Evolutionary conservation across 2,329 filamentous ascomycete species (phyloP), one percentile per base, ranked within the genome.

Genomic region (Alternaria triticimaculans): DNA sequence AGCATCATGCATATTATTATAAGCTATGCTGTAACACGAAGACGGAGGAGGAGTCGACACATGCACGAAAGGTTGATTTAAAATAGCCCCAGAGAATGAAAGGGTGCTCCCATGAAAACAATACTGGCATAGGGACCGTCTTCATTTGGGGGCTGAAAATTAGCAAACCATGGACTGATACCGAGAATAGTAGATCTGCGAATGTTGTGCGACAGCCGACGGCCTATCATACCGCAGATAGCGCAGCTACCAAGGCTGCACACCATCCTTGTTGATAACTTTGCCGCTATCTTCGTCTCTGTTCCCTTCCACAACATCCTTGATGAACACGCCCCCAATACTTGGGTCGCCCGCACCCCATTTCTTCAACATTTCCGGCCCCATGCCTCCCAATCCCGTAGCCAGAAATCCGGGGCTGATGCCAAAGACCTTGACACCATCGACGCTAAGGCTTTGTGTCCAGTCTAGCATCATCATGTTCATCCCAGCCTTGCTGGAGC

Each of bases 401-500:
- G 82, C 83, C 62, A 85, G 71, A 57, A 85, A 80, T 0, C 84
- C 84, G 1, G 84, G 84, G 62, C 78, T 80, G 3, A 85, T 78
- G 0, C 69, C 74, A 65, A 82, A 86, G 0, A 86, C 82, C 66
- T 86, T 87, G 26, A 79, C 77, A 3, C 80, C 77, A 56, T 81
- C 72, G 78, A 82, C 86, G 15, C 84, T 77, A 33, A 85, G 67
- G 72, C 76, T 67, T 28, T 78, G 75, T 33, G 75, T 64, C 84
- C 85, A 88, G 14, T 84, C 80, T 50, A 85, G 65, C 80, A 84
- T 83, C 67, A 85, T 37, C 77, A 86, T 86, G 43, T 84, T 86
- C 66, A 86, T 55, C 1, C 80, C 84, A 5, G 80, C 77, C 73
- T 86, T 86, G 28, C 76, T 77, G 57, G 73, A 73, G 9, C 82